Evolutionary conservation across 805 yeast genomes (phyloP), one percentile per base, ranked within the genome.

Genomic region (Cyberlindnera suaveolens): DNA sequence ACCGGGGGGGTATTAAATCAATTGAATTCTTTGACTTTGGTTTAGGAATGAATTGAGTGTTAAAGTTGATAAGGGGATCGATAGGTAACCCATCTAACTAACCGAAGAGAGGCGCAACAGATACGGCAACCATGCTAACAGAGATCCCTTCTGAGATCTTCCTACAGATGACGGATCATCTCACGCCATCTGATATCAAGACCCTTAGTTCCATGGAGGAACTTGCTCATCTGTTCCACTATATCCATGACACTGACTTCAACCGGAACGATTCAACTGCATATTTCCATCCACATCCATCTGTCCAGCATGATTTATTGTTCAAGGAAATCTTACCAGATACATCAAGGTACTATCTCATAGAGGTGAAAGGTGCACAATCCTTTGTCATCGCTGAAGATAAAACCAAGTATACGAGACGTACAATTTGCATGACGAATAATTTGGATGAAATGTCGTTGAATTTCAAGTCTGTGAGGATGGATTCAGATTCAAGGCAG

Each of bases 351-450:
- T 43, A 44, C 33, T 41, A 43, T 32, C 34, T 48, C 11, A 35
- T 48, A n/a, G 51, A 48, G 18, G 47, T 48, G 27, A 43, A 32
- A n/a, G 51, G 51, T 11, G 47, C 47, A 3, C 49, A 43, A 38
- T 45, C 48, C 6, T 36, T 48, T 6, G 51, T 45, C 11, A 42
- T 41, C 9, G 51, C 47, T 2, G 48, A 48, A 36, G 48, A 39
- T 19, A 42, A 40, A 40, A 48, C 48, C 13, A 38, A 31, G 20
- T 19, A 35, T 37, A 41, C 51, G 3, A 41, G 51, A 16, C 31
- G 51, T 2, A 45, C 46, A n/a, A 42, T 48, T 10, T 31, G 44
- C 9, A 20, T 48, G 16, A 19, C 43, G 20, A 48, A 45, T 27
- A 41, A 47, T 34, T 36, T 47, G n/a, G 44, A 39, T 5, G 34